A percentile compares a stretch with the other conserved stretches of the same genome.
Conservation (phyloP, 352 stramenopile species). For the Globisporangium ultimum region DNA sequence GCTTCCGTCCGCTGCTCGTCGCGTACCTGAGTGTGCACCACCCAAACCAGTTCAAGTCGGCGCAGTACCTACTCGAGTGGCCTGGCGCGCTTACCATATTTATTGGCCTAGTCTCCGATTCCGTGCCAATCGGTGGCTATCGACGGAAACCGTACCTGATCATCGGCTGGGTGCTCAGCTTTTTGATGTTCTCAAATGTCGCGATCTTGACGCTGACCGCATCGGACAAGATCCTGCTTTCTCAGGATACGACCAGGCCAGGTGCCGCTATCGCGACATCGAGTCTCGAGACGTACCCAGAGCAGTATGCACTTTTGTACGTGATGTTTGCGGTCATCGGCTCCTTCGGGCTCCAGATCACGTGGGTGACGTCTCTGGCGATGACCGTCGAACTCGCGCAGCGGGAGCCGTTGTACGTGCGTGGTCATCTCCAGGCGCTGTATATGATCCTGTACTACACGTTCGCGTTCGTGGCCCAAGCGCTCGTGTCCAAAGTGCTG, state of each 20-base stretch:
- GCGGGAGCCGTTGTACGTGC: conserved; percentile 37
- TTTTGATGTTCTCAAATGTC: conserved; percentile 21
- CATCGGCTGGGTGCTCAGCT: conserved; percentile 51
- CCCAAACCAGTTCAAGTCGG: conserved; percentile 25
- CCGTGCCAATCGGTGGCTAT: conserved; percentile 68
- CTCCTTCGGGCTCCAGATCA: conserved; percentile 30
- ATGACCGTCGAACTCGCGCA: conserved; percentile 53
- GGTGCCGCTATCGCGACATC: conserved; percentile 13
- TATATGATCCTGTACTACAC: conserved; percentile 45
- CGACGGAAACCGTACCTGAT: conserved; percentile 87
- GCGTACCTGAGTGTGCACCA: conserved; percentile 37
- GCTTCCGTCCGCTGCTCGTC: conserved; percentile 42
- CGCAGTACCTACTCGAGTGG: conserved; percentile 52
- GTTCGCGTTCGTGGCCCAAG: conserved; percentile 22
- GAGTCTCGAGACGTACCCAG: conserved; percentile 12
- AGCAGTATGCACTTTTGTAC: conserved; percentile 18
- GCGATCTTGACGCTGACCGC: conserved; percentile 15
- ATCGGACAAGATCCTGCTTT: conserved; percentile 14
- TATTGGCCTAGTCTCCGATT: conserved; percentile 86
- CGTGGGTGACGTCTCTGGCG: conserved; percentile 38
- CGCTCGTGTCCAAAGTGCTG: conserved; percentile 24
- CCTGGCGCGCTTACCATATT: conserved; percentile 73
- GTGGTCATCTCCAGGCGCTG: conserved; percentile 39
- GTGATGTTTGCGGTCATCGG: conserved; percentile 33
- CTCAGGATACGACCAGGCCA: conserved; percentile 10